Evolutionary conservation across 1,284 basidiomycete species (phyloP).

Genomic region (Pterulicium gracile): DNA sequence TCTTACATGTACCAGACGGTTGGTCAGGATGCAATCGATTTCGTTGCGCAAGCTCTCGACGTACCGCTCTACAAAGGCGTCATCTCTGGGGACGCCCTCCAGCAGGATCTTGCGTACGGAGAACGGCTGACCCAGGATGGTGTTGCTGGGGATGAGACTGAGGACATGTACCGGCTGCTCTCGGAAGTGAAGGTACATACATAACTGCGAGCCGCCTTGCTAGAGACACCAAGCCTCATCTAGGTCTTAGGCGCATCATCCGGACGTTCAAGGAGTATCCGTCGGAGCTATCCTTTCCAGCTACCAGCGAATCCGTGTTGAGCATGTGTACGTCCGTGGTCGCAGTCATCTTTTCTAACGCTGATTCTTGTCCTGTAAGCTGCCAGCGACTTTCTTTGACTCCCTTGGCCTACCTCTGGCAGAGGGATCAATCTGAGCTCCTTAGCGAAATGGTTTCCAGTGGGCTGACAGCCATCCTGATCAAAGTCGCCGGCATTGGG

Average conservation of each 20-base stretch:
- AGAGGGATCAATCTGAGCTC: constrained; percentile 77
- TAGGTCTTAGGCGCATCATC: constrained; percentile 52
- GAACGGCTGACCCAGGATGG: constrained; percentile 41
- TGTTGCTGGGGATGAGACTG: constrained; percentile 84
- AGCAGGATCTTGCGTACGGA: constrained; percentile 84
- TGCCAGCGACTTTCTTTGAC: constrained; percentile 76
- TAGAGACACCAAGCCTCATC: constrained; percentile 1
- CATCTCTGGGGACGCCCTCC: constrained; percentile 76
- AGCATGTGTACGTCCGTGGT: constrained; percentile 77
- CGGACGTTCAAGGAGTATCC: constrained; percentile 81
- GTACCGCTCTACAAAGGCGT: constrained; percentile 79
- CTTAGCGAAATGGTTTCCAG: constrained; percentile 80
- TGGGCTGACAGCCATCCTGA: constrained; percentile 76
- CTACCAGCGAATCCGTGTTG: constrained; percentile 94
- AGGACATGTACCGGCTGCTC: constrained; percentile 83
- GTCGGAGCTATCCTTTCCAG: constrained; percentile 97
- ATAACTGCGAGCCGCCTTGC: background rate
- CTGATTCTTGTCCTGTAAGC: constrained; percentile 30
- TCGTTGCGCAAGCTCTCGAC: constrained; percentile 77
- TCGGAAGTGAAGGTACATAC: constrained; percentile 62
- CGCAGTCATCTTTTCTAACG: constrained; percentile 7
- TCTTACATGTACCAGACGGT: constrained; percentile 99
- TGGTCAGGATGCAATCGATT: constrained; percentile 87
- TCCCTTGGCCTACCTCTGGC: constrained; percentile 90
- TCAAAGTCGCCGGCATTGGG: constrained; percentile 96